phyloP scores from a whole-genome alignment of 2,329 filamentous ascomycete species.

The Scolecobasidium constrictum region DNA sequence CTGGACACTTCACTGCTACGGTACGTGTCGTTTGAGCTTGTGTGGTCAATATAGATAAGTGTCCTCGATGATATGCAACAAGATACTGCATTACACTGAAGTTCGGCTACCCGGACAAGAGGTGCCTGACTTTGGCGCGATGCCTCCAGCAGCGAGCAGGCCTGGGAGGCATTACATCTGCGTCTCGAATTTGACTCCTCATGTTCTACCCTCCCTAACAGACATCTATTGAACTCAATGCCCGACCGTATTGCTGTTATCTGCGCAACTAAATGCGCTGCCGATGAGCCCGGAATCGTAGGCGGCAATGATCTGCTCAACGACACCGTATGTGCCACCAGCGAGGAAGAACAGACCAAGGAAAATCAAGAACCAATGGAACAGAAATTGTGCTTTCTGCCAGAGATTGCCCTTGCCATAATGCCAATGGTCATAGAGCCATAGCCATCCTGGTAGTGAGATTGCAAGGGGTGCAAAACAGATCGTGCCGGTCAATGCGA shows the following conservation, averaged over 20 bases:
- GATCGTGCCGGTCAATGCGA: constrained; percentile 38
- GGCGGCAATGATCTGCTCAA: constrained; percentile 40
- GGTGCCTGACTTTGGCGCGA: too few species aligned
- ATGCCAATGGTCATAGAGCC: constrained; percentile 37
- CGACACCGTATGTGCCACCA: constrained; percentile 39
- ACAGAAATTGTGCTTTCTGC: constrained; percentile 27
- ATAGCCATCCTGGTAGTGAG: constrained; percentile 37
- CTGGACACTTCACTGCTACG: too few species aligned
- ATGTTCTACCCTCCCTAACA: too few species aligned
- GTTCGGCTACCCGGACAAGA: too few species aligned
- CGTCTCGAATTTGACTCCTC: too few species aligned
- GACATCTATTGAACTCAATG: too few species aligned
- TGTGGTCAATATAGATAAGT: too few species aligned
- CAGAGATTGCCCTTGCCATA: constrained; percentile 26
- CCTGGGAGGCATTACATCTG: too few species aligned
- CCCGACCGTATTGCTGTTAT: constrained; percentile 29
- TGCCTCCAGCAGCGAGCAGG: too few species aligned
- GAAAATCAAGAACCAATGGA: constrained; percentile 32
- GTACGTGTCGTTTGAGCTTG: too few species aligned
- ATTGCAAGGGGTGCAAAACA: constrained; percentile 42
- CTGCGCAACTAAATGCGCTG: constrained; percentile 37
- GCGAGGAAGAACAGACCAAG: constrained; percentile 37
- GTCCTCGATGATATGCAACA: too few species aligned
- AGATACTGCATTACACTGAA: too few species aligned
- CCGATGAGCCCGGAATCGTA: constrained; percentile 38